Percentiles rank a stretch among this genome's conserved stretches.
These are phyloP conservation scores for Zelopaecilomyces penicillatus DNA, from an alignment of 2,329 filamentous ascomycete genomes.

Conservation along the genomic window DNA sequence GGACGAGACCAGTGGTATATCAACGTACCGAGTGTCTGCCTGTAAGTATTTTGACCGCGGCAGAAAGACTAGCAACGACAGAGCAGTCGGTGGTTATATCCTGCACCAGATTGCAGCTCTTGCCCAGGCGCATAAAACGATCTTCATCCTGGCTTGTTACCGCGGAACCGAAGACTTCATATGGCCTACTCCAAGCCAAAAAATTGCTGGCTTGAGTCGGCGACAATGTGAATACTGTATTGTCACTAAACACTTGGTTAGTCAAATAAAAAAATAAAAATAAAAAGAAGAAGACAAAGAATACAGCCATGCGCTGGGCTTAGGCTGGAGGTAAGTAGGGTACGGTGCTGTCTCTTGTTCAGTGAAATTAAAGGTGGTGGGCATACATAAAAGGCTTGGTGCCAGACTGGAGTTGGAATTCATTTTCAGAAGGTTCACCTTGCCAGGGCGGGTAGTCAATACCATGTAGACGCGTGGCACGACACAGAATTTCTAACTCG, in stretches of 20 bases:
- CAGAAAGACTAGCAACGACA: slow-evolving; percentile 90
- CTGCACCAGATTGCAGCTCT: slow-evolving; percentile 76
- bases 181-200: slow-evolving; percentile 71
- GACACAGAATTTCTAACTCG: slow-evolving; percentile 50
- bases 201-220: slow-evolving; percentile 67
- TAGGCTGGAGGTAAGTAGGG: not conserved
- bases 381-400: slow-evolving; percentile 54
- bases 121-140: slow-evolving; percentile 48
- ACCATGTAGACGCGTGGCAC: slow-evolving; percentile 72
- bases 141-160: slow-evolving; percentile 13
- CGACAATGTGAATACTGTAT: slow-evolving; percentile 63
- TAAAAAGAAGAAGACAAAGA: too few relatives aligned
- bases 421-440: slow-evolving; percentile 45
- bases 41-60: slow-evolving; percentile 60
- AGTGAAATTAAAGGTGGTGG: slow-evolving; percentile 9
- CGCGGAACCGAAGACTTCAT: slow-evolving; percentile 45
- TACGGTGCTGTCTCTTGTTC: not conserved
- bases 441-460: slow-evolving; percentile 82
- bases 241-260: slow-evolving; percentile 63
- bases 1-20: too few relatives aligned
- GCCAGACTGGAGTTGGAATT: slow-evolving; percentile 51
- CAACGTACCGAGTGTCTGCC: slow-evolving; percentile 56
- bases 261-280: too few relatives aligned
- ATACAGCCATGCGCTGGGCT: too few relatives aligned
- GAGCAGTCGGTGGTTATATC: slow-evolving; percentile 96